Evolutionary conservation across 2,329 filamentous ascomycete species (phyloP).

Genomic region (Lachnum nothofagi): DNA sequence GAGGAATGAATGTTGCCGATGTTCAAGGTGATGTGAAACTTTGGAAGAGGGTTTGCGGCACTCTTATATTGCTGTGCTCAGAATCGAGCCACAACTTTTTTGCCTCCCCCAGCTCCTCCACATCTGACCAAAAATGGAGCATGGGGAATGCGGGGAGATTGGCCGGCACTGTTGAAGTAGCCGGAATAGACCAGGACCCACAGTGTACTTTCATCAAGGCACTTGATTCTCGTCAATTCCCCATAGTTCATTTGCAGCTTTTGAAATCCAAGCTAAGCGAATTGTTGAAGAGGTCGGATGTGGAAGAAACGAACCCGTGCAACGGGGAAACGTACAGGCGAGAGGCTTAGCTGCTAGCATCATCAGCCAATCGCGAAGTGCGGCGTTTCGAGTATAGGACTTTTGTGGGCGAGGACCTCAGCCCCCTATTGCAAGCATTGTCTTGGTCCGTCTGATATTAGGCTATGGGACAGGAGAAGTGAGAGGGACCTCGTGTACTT

Average conservation of each 20-base stretch:
- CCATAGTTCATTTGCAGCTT: constrained; percentile 14
- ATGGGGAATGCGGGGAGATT: constrained; percentile 29
- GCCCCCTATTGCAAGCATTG: not conserved
- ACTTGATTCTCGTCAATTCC: constrained; percentile 8
- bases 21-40: constrained; percentile 13
- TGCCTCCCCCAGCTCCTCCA: not conserved
- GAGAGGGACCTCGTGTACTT: constrained; percentile 9
- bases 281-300: constrained; percentile 21
- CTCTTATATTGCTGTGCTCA: constrained; percentile 23
- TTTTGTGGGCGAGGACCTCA: not conserved
- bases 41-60: constrained; percentile 6
- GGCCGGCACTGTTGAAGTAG: constrained; percentile 23
- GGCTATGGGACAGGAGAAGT: constrained; percentile 7
- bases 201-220: constrained; percentile 13
- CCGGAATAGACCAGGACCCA: constrained; percentile 16
- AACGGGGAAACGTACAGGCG: constrained; percentile 9
- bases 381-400: constrained; percentile 14
- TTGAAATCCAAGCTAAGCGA: constrained; percentile 7
- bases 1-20: constrained; percentile 12
- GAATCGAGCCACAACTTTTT: not conserved
- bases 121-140: constrained; percentile 1
- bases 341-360: constrained; percentile 5
- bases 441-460: not conserved
- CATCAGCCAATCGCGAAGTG: constrained; percentile 3
- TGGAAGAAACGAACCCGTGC: constrained; percentile 14